Evolutionary conservation across 345 rosid genomes (phyloP), one percentile per base, ranked within the genome.

Genomic region (Lumnitzera racemosa): DNA sequence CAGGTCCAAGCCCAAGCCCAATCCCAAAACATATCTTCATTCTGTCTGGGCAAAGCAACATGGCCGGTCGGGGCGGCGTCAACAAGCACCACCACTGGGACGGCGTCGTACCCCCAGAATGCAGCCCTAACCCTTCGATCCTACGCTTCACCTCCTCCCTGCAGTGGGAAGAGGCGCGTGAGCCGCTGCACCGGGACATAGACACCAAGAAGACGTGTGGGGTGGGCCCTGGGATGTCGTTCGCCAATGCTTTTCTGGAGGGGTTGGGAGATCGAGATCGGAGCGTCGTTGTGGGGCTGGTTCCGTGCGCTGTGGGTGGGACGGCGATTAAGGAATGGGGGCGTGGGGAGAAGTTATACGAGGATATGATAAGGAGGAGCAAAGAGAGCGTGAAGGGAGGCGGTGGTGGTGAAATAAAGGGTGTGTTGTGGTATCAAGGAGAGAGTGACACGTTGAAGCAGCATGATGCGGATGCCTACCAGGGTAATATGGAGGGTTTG

Each of bases 41-140:
- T 54, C 81, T 92, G 66, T 82, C 96, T 49, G 96, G 98, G 11
- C 96, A 92, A 73, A 92, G 99, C 79, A 92, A 90, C 84, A 89
- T 87, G 96, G 81, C 86, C 12, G 96, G 97, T 56, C 86, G 91
- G 48, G 98, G 96, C 46, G 98, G 91, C 25, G 95, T 85, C 13
- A 29, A 71, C 61, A 82, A 64, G 17, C 81, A 77, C 62, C 76
- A 55, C 66, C 79, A 76, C 61, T 92, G 94, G 96, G 91, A 92
- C 69, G 62, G 75, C 31, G 64, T 84, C 49, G 72, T 92, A 8
- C 96, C 96, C 0, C 77, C 71, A 15, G 90, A 87, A 51, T 84
- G 91, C 77, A 51, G 67, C 15, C 74, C 95, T 0, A 62, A 77
- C 67, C 74, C 84, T 0, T 69, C 85, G 58, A 61, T 84, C 73